Evolutionary conservation across 2,329 filamentous ascomycete species (phyloP).

Genomic region (Eurotiales sp.): DNA sequence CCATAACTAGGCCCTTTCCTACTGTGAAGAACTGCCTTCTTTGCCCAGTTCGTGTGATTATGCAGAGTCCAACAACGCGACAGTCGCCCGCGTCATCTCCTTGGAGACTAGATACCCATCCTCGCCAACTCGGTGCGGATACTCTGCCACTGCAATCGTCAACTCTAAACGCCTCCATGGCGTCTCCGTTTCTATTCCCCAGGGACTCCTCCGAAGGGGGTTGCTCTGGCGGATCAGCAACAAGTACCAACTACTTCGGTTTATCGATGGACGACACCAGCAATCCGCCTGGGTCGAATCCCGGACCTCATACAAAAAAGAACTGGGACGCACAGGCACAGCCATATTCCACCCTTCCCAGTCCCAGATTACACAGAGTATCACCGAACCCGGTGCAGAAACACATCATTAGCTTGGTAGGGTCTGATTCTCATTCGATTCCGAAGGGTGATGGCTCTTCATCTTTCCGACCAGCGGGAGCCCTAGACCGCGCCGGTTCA

Average conservation of each 20-base stretch:
- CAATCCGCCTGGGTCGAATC: slow-evolving; percentile 60
- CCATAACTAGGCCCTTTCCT: no score
- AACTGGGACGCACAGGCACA: slow-evolving; percentile 72
- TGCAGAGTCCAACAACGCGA: slow-evolving; percentile 9
- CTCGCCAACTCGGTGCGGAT: slow-evolving; percentile 29
- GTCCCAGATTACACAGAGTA: slow-evolving; percentile 22
- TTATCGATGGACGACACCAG: slow-evolving; percentile 60
- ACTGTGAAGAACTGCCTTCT: no score
- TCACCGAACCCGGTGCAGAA: slow-evolving; percentile 8
- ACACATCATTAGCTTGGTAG: slow-evolving; percentile 60
- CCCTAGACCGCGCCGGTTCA: no score
- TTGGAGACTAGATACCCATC: slow-evolving; percentile 13
- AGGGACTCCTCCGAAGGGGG: slow-evolving; percentile 41
- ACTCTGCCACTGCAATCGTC: slow-evolving; percentile 49
- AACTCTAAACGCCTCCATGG: slow-evolving; percentile 54
- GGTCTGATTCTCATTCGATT: background rate
- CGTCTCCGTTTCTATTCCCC: slow-evolving; percentile 50
- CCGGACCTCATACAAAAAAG: slow-evolving; percentile 58
- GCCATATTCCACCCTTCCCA: slow-evolving; percentile 64
- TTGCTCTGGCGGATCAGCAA: slow-evolving; percentile 26
- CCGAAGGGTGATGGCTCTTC: background rate
- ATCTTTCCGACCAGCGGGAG: no score
- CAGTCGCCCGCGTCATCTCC: slow-evolving; percentile 8
- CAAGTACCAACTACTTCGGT: slow-evolving; percentile 85
- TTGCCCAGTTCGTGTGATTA: no score